These are phyloP conservation scores for Leishmania tropica DNA, from an alignment of 208 protist species.

Conservation along the genomic window DNA sequence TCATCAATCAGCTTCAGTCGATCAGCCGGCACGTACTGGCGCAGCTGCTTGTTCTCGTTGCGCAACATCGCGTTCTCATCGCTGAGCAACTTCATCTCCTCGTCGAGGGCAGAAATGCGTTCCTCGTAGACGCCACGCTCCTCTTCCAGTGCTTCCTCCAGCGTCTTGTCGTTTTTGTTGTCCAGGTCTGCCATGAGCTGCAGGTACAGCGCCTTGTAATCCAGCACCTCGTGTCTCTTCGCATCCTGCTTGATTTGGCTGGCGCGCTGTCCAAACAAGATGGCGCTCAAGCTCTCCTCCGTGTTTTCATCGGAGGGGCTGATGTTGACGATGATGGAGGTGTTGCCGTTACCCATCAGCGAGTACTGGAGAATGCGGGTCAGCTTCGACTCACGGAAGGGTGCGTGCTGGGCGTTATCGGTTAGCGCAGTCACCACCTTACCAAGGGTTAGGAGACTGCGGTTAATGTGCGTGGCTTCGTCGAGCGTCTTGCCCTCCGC, in stretches of 20 bases:
- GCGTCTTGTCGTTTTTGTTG: constrained; percentile 79
- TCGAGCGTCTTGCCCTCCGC: constrained; percentile 92
- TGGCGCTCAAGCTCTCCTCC: constrained; percentile 88
- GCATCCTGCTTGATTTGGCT: constrained; percentile 94
- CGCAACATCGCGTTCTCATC: constrained; percentile 71
- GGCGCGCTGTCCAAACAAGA: constrained; percentile 92
- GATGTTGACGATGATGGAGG: constrained; percentile 90
- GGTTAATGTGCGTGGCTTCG: constrained; percentile 98
- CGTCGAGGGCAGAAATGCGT: constrained; percentile 58
- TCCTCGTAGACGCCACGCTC: constrained; percentile 81
- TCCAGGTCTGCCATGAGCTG: constrained; percentile 90
- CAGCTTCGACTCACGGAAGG: constrained; percentile 94
- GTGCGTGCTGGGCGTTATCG: constrained; percentile 82
- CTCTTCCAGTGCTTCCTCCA: constrained; percentile 69
- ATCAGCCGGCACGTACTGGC: constrained; percentile 38
- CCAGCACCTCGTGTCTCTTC: constrained; percentile 89
- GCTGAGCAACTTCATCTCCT: constrained; percentile 61
- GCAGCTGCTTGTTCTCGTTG: constrained; percentile 49
- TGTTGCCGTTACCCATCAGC: constrained; percentile 91
- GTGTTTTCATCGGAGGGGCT: constrained; percentile 85
- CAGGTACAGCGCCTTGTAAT: constrained; percentile 91
- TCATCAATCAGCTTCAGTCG: constrained; percentile 31
- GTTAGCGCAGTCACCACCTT: constrained; percentile 88
- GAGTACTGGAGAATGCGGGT: constrained; percentile 94
- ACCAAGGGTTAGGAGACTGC: constrained; percentile 93